A percentile compares a stretch with the other conserved stretches of the same genome.
phyloP scores from a whole-genome alignment of 495 filamentous ascomycete genomes.

The Hypoxylon intermedium region DNA sequence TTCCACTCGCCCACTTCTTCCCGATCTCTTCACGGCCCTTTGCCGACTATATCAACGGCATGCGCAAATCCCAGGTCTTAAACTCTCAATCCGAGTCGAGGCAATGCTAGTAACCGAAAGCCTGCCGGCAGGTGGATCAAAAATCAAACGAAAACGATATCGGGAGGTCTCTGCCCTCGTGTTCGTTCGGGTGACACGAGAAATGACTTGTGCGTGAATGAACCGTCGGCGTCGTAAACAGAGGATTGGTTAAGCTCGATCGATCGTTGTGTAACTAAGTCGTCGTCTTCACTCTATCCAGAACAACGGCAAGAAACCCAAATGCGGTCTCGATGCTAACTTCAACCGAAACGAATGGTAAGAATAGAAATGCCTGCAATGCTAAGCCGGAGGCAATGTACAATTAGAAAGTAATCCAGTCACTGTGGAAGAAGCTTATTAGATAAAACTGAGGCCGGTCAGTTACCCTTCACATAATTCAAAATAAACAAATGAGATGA shows the following conservation, averaged over 20 bases:
- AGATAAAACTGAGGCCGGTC: conserved; percentile 11
- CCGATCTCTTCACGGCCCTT: conserved; percentile 26
- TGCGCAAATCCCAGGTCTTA: conserved; percentile 33
- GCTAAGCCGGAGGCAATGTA: conserved; percentile 11
- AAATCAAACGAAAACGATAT: conserved; percentile 31
- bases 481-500: conserved; percentile 32
- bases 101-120: conserved; percentile 30
- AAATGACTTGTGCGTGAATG: conserved; percentile 34
- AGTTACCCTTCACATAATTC: conserved; percentile 21
- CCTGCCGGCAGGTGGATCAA: conserved; percentile 23
- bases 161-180: conserved; percentile 24
- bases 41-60: conserved; percentile 38
- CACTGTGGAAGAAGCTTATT: conserved; percentile 23
- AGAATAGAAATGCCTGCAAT: conserved; percentile 27
- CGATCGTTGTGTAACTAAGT: conserved; percentile 47
- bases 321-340: conserved; percentile 36
- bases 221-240: conserved; percentile 39
- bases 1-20: conserved; percentile 40
- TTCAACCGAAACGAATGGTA: conserved; percentile 34
- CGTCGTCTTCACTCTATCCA: conserved; percentile 44
- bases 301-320: conserved; percentile 35
- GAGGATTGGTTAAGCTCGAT: conserved; percentile 32
- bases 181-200: conserved; percentile 21
- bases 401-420: conserved; percentile 30
- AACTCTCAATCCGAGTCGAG: conserved; percentile 24